phyloP scores from a whole-genome alignment of 208 protist genomes.

The Trypanosoma lewisi region DNA sequence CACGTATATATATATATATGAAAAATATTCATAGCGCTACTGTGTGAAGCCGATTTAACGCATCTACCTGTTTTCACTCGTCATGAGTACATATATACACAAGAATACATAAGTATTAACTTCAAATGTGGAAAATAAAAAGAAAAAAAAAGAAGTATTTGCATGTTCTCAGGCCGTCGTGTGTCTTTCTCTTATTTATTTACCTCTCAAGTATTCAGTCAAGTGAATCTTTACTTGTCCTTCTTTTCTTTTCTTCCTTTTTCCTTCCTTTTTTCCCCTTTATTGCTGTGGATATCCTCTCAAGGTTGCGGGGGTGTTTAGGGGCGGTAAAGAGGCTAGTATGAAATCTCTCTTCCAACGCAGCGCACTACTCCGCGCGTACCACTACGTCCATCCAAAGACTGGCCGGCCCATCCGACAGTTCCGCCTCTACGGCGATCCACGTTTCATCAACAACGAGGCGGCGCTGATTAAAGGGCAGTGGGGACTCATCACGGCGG shows the following conservation, averaged over 20 bases:
- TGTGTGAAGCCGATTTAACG: no score
- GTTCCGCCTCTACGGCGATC: constrained; percentile 84
- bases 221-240: background rate
- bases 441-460: constrained; percentile 90
- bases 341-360: constrained; percentile 33
- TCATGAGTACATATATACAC: background rate
- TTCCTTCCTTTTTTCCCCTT: background rate
- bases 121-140: background rate
- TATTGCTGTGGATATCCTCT: background rate
- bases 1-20: no score
- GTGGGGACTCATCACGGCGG: constrained; percentile 83
- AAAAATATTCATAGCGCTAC: no score
- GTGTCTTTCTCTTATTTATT: constrained; percentile 8
- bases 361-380: constrained; percentile 46
- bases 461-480: constrained; percentile 77
- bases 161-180: background rate
- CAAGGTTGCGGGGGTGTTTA: background rate
- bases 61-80: background rate
- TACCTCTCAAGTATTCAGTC: constrained; percentile 4
- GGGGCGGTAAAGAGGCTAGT: background rate
- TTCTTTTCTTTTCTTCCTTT: constrained; percentile 7
- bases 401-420: constrained; percentile 78
- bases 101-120: background rate
- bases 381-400: constrained; percentile 91
- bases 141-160: background rate